phyloP scores from a whole-genome alignment of 352 stramenopile species.

The Pseudoperonospora humuli region DNA sequence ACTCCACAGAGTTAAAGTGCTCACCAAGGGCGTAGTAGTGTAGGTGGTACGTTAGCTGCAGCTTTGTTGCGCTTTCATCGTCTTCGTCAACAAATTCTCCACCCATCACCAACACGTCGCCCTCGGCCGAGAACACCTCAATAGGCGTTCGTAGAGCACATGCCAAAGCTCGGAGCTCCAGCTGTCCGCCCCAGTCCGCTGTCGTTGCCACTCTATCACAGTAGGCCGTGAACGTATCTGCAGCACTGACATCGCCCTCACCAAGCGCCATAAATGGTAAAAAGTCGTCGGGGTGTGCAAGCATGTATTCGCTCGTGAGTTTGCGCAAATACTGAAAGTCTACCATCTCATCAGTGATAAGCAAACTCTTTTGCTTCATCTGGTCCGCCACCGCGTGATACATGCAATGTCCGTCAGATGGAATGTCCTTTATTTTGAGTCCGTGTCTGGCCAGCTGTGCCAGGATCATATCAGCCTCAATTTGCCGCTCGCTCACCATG shows the following conservation, averaged over 20 bases:
- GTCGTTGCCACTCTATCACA: constrained; percentile 86
- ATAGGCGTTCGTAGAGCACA: constrained; percentile 85
- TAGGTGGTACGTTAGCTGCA: constrained; percentile 92
- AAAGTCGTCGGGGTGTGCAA: constrained; percentile 85
- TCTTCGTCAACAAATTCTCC: constrained; percentile 50
- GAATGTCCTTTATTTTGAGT: constrained; percentile 89
- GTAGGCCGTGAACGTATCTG: constrained; percentile 85
- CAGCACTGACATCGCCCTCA: constrained; percentile 18
- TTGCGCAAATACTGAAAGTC: constrained; percentile 63
- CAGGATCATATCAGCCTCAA: constrained; percentile 70
- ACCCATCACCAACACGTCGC: constrained; percentile 86
- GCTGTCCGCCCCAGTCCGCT: constrained; percentile 94
- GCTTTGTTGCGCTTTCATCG: constrained; percentile 31
- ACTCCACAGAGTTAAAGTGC: constrained; percentile 99
- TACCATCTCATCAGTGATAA: constrained; percentile 17
- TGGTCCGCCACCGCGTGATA: constrained; percentile 94
- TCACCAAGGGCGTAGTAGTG: constrained; percentile 99
- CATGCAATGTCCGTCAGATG: constrained; percentile 96
- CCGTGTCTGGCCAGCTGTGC: constrained; percentile 42
- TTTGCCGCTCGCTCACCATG: constrained; percentile 71
- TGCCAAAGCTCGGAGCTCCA: constrained; percentile 92
- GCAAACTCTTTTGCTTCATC: constrained; percentile 51
- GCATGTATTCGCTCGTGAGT: constrained; percentile 76
- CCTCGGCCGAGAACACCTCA: constrained; percentile 88
- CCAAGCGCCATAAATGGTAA: constrained; percentile 85